Evolutionary conservation across 176 grass and related monocot genomes (phyloP).

Genomic region (Oryza australiensis): DNA sequence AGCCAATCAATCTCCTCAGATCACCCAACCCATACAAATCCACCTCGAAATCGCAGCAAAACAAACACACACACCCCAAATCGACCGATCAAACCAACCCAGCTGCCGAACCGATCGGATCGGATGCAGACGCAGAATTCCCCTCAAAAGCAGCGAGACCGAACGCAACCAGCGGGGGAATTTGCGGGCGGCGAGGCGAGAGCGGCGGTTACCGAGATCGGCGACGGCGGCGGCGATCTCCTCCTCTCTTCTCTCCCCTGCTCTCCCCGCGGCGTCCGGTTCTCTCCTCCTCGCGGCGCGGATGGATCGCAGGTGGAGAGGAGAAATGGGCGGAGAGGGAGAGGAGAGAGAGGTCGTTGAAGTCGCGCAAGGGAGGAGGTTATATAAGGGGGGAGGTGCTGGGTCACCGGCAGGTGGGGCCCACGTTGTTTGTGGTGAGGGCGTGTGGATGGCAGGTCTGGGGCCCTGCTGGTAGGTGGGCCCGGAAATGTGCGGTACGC

Average conservation of each 20-base stretch:
- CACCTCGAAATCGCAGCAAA: background rate
- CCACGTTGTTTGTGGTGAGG: background rate
- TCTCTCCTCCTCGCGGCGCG: background rate
- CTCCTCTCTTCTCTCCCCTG: slow-evolving; percentile 30
- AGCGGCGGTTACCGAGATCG: slow-evolving; percentile 39
- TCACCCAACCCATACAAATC: background rate
- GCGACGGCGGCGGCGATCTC: background rate
- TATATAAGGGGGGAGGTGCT: slow-evolving; percentile 10
- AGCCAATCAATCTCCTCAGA: background rate
- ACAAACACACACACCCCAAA: background rate
- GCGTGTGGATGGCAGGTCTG: background rate
- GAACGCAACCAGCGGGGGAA: background rate
- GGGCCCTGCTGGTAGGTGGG: slow-evolving; percentile 17
- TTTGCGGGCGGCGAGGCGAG: background rate
- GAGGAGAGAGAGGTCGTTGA: background rate
- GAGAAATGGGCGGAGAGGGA: slow-evolving; percentile 21
- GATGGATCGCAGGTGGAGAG: slow-evolving; percentile 17
- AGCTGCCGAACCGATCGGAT: background rate
- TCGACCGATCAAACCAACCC: background rate
- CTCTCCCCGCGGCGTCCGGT: slow-evolving; percentile 16
- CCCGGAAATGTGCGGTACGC: background rate
- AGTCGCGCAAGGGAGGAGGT: background rate
- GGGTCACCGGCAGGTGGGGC: slow-evolving; percentile 38
- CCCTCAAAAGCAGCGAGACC: background rate
- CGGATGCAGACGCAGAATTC: background rate